Evolutionary conservation across 1,139 yeast species (phyloP).

Genomic region (Candida freyschussii): DNA sequence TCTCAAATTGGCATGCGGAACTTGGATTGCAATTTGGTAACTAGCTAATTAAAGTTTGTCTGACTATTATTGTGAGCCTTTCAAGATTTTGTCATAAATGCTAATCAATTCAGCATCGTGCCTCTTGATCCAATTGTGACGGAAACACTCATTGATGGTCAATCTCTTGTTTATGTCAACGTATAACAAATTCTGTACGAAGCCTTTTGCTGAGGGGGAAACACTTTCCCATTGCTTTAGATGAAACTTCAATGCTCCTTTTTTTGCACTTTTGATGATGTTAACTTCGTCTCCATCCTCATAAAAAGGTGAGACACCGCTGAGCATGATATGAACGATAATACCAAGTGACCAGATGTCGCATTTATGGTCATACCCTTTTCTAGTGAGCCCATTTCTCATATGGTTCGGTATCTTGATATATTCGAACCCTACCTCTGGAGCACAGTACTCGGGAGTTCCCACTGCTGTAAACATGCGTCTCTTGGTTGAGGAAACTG

Average conservation of each 20-base stretch:
- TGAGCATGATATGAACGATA: conserved; percentile 47
- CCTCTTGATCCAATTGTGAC: conserved; percentile 44
- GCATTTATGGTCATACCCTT: conserved; percentile 51
- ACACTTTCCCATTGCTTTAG: conserved; percentile 38
- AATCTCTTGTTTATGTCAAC: conserved; percentile 37
- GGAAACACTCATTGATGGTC: conserved; percentile 33
- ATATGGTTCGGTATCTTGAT: conserved; percentile 17
- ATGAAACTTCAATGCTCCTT: conserved; percentile 39
- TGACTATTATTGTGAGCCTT: too few relatives aligned
- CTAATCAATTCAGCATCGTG: conserved; percentile 28
- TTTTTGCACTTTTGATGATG: conserved; percentile 35
- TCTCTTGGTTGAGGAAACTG: conserved; percentile 26
- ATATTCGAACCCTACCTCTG: conserved; percentile 49
- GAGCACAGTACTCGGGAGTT: conserved; percentile 66
- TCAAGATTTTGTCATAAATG: conserved; percentile 29
- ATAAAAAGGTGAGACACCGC: conserved; percentile 61
- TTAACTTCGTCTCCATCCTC: conserved; percentile 36
- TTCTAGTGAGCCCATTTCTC: conserved; percentile 5
- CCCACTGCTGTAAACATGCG: conserved; percentile 58
- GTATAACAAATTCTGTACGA: conserved; percentile 37
- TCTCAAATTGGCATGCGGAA: too few relatives aligned
- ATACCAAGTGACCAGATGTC: conserved; percentile 70
- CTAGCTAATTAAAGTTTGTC: too few relatives aligned
- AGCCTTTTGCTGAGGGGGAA: conserved; percentile 38
- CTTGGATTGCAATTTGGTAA: too few relatives aligned